phyloP scores from a whole-genome alignment of 164 flowering plant genomes.

The Nelumbo lutea region DNA sequence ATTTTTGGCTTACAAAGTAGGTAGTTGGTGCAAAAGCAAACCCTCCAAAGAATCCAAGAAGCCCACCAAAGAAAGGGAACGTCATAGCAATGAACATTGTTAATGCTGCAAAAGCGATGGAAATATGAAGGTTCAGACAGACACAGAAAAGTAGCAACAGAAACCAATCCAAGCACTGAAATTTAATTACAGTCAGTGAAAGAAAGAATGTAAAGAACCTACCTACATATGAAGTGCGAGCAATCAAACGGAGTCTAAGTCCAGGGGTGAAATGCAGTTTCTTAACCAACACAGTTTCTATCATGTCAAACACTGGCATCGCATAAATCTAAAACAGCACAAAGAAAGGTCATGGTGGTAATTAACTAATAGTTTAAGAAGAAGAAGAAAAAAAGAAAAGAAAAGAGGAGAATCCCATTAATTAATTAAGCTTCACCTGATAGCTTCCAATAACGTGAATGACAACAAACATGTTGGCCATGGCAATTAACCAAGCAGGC shows the following conservation, averaged over 20 bases:
- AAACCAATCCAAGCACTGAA: neutral
- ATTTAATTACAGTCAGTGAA: neutral
- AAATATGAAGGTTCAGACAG: neutral
- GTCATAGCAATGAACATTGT: slow-evolving; percentile 59
- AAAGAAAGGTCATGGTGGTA: neutral
- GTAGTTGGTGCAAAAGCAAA: slow-evolving; percentile 67
- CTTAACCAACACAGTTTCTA: slow-evolving; percentile 47
- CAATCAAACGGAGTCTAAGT: slow-evolving; percentile 37
- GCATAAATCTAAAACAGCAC: slow-evolving; percentile 36
- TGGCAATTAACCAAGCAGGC: slow-evolving; percentile 55
- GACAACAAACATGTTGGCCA: slow-evolving; percentile 59
- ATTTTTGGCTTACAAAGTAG: slow-evolving; percentile 45
- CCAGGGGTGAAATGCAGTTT: slow-evolving; percentile 40
- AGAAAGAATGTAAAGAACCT: slow-evolving; percentile 6
- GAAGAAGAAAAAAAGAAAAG: too few species aligned
- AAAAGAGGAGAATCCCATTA: neutral
- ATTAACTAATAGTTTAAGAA: neutral
- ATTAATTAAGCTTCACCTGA: slow-evolving; percentile 35
- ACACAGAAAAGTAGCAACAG: neutral
- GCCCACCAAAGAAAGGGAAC: slow-evolving; percentile 77
- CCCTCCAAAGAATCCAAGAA: slow-evolving; percentile 70
- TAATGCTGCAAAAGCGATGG: slow-evolving; percentile 36
- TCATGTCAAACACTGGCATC: slow-evolving; percentile 68
- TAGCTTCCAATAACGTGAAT: slow-evolving; percentile 56
- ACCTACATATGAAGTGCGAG: slow-evolving; percentile 56